A percentile compares a stretch with the other conserved stretches of the same genome.
phyloP scores from a whole-genome alignment of 2,329 filamentous ascomycete species.

The Taxawa tesnikishii region DNA sequence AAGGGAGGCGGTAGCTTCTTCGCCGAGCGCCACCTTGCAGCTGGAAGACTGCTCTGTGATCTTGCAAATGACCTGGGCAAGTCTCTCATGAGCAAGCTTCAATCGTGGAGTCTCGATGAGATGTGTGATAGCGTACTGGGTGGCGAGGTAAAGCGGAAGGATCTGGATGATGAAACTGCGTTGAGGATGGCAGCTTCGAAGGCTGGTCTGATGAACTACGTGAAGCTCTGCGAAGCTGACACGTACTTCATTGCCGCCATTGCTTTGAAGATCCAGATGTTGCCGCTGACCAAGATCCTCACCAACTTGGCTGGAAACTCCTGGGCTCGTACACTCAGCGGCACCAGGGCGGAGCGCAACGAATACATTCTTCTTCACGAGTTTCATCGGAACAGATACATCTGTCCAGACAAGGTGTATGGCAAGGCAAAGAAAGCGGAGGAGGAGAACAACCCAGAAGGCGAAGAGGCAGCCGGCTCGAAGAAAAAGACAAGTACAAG shows the following conservation, averaged over 20 bases:
- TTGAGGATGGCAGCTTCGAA: slow-evolving; percentile 70
- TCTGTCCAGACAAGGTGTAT: slow-evolving; percentile 87
- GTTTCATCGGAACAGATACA: slow-evolving; percentile 93
- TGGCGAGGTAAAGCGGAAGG: slow-evolving; percentile 58
- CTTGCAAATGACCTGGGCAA: slow-evolving; percentile 94
- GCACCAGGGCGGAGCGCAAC: slow-evolving; percentile 92
- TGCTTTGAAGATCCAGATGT: slow-evolving; percentile 77
- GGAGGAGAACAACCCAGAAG: slow-evolving; percentile 60
- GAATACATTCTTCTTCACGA: slow-evolving; percentile 98
- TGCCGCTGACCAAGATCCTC: slow-evolving; percentile 85
- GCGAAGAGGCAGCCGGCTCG: slow-evolving; percentile 49
- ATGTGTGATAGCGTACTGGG: slow-evolving; percentile 89
- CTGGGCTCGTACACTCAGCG: slow-evolving; percentile 90
- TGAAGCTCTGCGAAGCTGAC: slow-evolving; percentile 88
- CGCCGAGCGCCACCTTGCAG: slow-evolving; percentile 77
- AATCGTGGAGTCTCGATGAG: slow-evolving; percentile 94
- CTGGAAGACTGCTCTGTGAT: slow-evolving; percentile 84
- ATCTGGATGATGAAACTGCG: slow-evolving; percentile 79
- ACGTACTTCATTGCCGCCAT: slow-evolving; percentile 93
- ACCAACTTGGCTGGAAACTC: slow-evolving; percentile 97
- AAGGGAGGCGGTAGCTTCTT: slow-evolving; percentile 85
- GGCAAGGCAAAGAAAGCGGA: slow-evolving; percentile 64
- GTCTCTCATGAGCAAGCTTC: slow-evolving; percentile 92
- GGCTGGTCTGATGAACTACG: slow-evolving; percentile 81
- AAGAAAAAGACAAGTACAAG: slow-evolving; percentile 99